Percentiles rank a stretch among this genome's conserved stretches.
These are phyloP conservation scores for Neonectria sp. DNA, from an alignment of 2,329 filamentous ascomycete species.

Conservation along the genomic window DNA sequence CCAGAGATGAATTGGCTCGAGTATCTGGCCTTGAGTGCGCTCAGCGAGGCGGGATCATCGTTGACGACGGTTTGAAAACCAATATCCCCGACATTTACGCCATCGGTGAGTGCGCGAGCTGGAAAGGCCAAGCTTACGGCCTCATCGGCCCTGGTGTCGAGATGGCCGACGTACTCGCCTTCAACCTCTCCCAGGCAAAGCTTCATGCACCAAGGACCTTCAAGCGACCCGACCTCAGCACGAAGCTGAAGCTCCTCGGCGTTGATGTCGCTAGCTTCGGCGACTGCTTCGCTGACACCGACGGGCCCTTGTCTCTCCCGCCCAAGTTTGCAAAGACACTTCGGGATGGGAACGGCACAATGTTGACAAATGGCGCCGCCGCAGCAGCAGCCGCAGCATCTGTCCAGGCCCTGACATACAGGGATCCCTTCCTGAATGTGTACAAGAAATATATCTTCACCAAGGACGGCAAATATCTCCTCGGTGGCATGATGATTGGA, in stretches of 20 bases:
- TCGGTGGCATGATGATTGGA: slow-evolving; percentile 98
- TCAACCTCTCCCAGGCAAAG: slow-evolving; percentile 89
- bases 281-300: slow-evolving; percentile 91
- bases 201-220: slow-evolving; percentile 79
- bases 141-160: slow-evolving; percentile 92
- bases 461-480: slow-evolving; percentile 87
- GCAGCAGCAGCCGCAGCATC: slow-evolving; percentile 50
- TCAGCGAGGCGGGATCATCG: slow-evolving; percentile 80
- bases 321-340: slow-evolving; percentile 62
- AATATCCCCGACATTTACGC: slow-evolving; percentile 83
- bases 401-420: slow-evolving; percentile 92
- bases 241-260: slow-evolving; percentile 90
- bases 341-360: slow-evolving; percentile 31
- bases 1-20: slow-evolving; percentile 83
- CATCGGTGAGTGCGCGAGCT: slow-evolving; percentile 92
- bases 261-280: slow-evolving; percentile 95
- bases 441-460: slow-evolving; percentile 98
- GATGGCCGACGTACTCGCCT: slow-evolving; percentile 92
- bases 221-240: slow-evolving; percentile 89
- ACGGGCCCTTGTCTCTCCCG: slow-evolving; percentile 84
- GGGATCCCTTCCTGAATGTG: slow-evolving; percentile 87
- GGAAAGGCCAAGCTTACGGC: slow-evolving; percentile 88
- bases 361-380: slow-evolving; percentile 1
- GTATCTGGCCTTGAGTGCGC: slow-evolving; percentile 80
- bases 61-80: slow-evolving; percentile 78